These are phyloP conservation scores for Albizia julibrissin DNA, from an alignment of 306 rosid genomes.

Conservation along the genomic window DNA sequence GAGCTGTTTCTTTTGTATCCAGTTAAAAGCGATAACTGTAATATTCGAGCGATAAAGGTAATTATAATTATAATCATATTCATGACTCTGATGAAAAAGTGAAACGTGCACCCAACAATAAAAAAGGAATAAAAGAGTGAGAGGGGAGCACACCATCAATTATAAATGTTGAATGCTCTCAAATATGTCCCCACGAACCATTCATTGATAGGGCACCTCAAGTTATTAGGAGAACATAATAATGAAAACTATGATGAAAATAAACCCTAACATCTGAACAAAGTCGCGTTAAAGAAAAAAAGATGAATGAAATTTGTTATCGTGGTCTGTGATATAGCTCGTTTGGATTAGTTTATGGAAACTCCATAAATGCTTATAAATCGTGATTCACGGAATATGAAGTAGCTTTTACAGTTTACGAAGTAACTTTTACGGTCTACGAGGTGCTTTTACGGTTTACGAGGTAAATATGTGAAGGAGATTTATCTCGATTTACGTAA, in stretches of 20 bases:
- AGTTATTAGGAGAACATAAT: background rate
- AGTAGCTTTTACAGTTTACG: too few relatives aligned
- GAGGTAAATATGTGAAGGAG: too few relatives aligned
- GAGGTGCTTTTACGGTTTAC: too few relatives aligned
- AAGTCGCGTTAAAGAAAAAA: background rate
- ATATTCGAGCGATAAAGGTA: background rate
- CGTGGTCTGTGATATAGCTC: background rate
- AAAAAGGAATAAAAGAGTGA: too few relatives aligned
- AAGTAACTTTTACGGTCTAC: too few relatives aligned
- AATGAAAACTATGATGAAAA: conserved; percentile 10
- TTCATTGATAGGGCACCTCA: conserved; percentile 13
- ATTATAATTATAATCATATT: background rate
- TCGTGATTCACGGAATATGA: too few relatives aligned
- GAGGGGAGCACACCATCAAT: conserved; percentile 1
- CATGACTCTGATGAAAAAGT: background rate
- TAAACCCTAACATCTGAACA: conserved; percentile 8
- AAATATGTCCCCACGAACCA: background rate
- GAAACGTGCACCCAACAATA: background rate
- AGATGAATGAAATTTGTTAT: background rate
- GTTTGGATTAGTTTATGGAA: too few relatives aligned
- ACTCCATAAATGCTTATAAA: too few relatives aligned
- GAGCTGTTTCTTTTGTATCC: background rate
- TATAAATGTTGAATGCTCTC: background rate
- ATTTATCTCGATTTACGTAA: too few relatives aligned
- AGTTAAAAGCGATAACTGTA: background rate